Conservation (phyloP, 768 basidiomycete species). For the Suillus spraguei region DNA sequence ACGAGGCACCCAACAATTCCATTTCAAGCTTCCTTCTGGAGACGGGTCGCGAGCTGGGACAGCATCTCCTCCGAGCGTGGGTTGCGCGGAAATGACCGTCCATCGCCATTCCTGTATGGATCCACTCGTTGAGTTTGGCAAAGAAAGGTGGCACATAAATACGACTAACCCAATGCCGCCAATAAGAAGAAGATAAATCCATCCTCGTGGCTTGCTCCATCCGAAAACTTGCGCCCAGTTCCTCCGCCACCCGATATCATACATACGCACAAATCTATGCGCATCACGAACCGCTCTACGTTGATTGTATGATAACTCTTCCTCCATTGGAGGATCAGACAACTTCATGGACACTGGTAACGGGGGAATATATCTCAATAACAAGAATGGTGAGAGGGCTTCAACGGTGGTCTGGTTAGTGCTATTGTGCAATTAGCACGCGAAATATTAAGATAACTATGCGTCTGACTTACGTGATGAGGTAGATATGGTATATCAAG, state of each 20-base stretch:
- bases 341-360: constrained; percentile 51
- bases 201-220: constrained; percentile 52
- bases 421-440: constrained; percentile 35
- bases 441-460: background rate
- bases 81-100: constrained; percentile 67
- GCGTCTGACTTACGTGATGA: constrained; percentile 58
- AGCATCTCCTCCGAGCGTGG: constrained; percentile 68
- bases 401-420: constrained; percentile 90
- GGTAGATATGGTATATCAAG: constrained; percentile 73
- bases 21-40: constrained; percentile 39
- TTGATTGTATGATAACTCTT: constrained; percentile 68
- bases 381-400: constrained; percentile 70
- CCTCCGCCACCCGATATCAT: constrained; percentile 72
- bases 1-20: background rate
- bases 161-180: constrained; percentile 67
- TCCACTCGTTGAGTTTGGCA: background rate
- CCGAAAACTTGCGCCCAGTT: constrained; percentile 76
- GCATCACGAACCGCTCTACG: constrained; percentile 66
- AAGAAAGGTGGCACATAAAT: background rate
- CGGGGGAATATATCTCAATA: constrained; percentile 71
- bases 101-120: constrained; percentile 59
- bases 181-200: constrained; percentile 52
- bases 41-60: constrained; percentile 60
- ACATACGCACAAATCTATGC: constrained; percentile 60
- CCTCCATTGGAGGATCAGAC: constrained; percentile 72